A percentile compares a stretch with the other conserved stretches of the same genome.
phyloP scores from a whole-genome alignment of 2,329 filamentous ascomycete genomes.

The Fusarium austroafricanum region DNA sequence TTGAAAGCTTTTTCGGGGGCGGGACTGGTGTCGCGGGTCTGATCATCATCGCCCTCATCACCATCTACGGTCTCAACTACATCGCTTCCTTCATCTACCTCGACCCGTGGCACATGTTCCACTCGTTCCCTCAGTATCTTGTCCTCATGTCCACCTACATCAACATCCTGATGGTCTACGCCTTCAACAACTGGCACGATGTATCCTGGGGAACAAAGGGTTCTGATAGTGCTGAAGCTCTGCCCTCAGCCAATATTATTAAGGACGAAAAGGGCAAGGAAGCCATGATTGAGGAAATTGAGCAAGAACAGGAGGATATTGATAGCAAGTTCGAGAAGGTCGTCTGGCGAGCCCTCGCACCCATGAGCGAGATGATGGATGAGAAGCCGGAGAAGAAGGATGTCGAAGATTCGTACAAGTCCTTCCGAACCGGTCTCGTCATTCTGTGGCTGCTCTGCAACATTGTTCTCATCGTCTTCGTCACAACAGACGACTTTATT shows the following conservation, averaged over 20 bases:
- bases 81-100: constrained; percentile 42
- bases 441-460: constrained; percentile 44
- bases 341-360: constrained; percentile 41
- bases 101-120: constrained; percentile 46
- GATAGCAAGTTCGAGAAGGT: constrained; percentile 44
- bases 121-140: constrained; percentile 44
- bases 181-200: constrained; percentile 45
- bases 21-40: constrained; percentile 39
- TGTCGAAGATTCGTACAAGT: constrained; percentile 42
- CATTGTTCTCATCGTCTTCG: constrained; percentile 40
- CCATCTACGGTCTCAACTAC: constrained; percentile 44
- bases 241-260: constrained; percentile 39
- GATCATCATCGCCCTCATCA: constrained; percentile 41
- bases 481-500: constrained; percentile 42
- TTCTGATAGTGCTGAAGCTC: constrained; percentile 34
- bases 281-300: constrained; percentile 40
- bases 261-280: constrained; percentile 39
- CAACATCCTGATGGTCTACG: constrained; percentile 45
- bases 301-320: constrained; percentile 43
- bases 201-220: constrained; percentile 45
- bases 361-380: constrained; percentile 36
- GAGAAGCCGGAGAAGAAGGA: constrained; percentile 42
- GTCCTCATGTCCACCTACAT: constrained; percentile 45
- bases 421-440: constrained; percentile 42
- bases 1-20: constrained; percentile 39